These are phyloP conservation scores for Sarocladium kiliense DNA, from an alignment of 2,329 filamentous ascomycete genomes.

Conservation along the genomic window DNA sequence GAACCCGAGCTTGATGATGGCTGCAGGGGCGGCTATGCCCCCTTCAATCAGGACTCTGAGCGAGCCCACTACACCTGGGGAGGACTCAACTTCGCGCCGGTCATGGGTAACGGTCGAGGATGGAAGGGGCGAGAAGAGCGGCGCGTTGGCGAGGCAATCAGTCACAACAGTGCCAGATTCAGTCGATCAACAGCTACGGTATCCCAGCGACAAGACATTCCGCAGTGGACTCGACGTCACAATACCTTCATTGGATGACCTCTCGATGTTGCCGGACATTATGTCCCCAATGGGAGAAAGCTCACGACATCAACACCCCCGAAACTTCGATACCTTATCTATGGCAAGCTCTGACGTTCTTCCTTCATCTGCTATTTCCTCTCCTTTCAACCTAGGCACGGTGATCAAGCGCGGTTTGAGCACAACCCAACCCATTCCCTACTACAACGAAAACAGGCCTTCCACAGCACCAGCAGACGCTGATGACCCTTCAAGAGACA, in stretches of 20 bases:
- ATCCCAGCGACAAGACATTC: slow-evolving; percentile 18
- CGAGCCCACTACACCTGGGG: background rate
- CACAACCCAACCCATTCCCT: slow-evolving; percentile 9
- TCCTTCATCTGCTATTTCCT: background rate
- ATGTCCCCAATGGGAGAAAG: background rate
- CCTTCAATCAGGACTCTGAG: slow-evolving; percentile 1
- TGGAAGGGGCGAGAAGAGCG: background rate
- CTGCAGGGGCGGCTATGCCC: slow-evolving; percentile 2
- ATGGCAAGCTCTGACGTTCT: slow-evolving; percentile 14
- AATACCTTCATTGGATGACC: slow-evolving; percentile 22
- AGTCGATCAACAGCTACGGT: slow-evolving; percentile 7
- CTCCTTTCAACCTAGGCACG: background rate
- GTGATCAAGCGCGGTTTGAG: slow-evolving; percentile 11
- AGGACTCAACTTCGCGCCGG: background rate
- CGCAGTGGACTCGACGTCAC: slow-evolving; percentile 22
- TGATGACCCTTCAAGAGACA: slow-evolving; percentile 19
- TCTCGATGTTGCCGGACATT: slow-evolving; percentile 16
- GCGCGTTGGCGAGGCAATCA: background rate
- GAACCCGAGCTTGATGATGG: slow-evolving; percentile 2
- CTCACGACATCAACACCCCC: background rate
- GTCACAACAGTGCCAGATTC: slow-evolving; percentile 10
- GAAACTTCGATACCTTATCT: slow-evolving; percentile 12
- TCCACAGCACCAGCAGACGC: slow-evolving; percentile 11
- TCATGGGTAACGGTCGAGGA: slow-evolving; percentile 31
- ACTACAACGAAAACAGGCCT: slow-evolving; percentile 11